Evolutionary conservation across 108 stramenopile genomes (phyloP).

Genomic region (Aurantiochytrium sp.): DNA sequence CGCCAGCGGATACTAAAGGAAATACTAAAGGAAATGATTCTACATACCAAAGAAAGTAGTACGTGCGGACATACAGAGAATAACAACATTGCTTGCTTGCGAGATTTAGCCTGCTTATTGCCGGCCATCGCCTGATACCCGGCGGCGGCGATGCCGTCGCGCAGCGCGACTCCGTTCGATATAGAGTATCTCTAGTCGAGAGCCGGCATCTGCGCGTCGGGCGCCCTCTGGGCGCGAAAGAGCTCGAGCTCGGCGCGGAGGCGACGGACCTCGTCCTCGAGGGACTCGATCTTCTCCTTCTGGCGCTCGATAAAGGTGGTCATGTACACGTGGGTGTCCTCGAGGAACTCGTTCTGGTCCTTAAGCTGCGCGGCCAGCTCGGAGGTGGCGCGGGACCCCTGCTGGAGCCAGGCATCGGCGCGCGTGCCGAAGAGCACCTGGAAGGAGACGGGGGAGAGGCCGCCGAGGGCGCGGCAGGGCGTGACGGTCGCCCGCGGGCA

Average conservation of each 20-base stretch:
- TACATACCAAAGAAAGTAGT: too few relatives aligned
- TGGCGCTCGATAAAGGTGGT: conserved; percentile 11
- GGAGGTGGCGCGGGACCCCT: not conserved
- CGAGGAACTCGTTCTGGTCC: conserved; percentile 3
- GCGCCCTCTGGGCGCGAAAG: too few relatives aligned
- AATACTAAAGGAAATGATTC: not conserved
- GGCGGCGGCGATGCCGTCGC: too few relatives aligned
- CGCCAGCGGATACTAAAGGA: too few relatives aligned
- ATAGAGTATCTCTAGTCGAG: too few relatives aligned
- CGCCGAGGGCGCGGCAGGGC: not conserved
- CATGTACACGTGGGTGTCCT: conserved; percentile 27
- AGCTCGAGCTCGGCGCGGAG: not conserved
- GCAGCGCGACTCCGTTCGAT: not conserved
- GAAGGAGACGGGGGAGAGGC: not conserved
- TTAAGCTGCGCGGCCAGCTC: not conserved
- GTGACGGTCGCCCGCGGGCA: not conserved
- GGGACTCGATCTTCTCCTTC: not conserved
- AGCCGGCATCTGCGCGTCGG: too few relatives aligned
- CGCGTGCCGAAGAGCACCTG: not conserved
- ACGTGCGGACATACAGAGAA: too few relatives aligned
- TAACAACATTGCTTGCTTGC: too few relatives aligned
- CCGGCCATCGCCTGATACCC: too few relatives aligned
- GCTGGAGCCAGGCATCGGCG: not conserved
- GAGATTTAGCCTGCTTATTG: too few relatives aligned
- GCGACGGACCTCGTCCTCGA: not conserved